Evolutionary conservation across 106 monocot species (phyloP), one percentile per base, ranked within the genome.

Genomic region (Acorus gramineus): DNA sequence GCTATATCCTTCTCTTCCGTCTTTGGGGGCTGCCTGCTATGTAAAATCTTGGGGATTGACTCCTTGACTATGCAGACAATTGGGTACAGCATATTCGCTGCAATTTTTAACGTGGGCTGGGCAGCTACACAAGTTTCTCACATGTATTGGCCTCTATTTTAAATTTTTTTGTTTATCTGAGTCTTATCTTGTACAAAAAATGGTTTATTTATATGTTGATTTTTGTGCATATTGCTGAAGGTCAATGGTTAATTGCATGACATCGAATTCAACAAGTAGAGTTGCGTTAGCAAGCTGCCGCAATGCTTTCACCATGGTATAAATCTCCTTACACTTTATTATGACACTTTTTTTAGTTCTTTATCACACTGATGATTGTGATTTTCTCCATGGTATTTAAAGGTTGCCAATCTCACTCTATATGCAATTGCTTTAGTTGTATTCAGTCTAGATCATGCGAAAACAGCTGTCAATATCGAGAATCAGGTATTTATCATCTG

Each of bases 61-160:
- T 83, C 93, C 8, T 69, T 14, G 53, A 49, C 53, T 4, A 42
- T 93, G 63, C 66, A 93, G 57, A 93, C 86, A 44, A 77, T 89
- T 73, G 93, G 89, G 3, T 93, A 93, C 74, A 86, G 93, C 81
- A 74, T 77, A 64, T 93, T 86, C 68, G 93, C 93, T 14, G 83
- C 86, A 6, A 84, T 93, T 81, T 93, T 93, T 56, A 93, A 93
- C 69, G 70, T 93, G 2, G 93, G 93, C 56, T 93, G 89, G 86
- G 93, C 93, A 52, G 83, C 83, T 52, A 81, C 93, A 51, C 93
- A 93, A 84, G 93, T 93, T 57, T 86, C 93, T 60, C 93, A 93
- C 62, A 93, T 93, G 93, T 93, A 89, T 76, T 61, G 9, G 28
- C 28, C 28, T 28, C 44, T 55, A 46, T 61, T 55, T 44, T 48